Percentiles rank a stretch among this genome's conserved stretches.
Evolutionary conservation across 495 filamentous ascomycete genomes (phyloP).

Genomic region (Aspergillus affinis): DNA sequence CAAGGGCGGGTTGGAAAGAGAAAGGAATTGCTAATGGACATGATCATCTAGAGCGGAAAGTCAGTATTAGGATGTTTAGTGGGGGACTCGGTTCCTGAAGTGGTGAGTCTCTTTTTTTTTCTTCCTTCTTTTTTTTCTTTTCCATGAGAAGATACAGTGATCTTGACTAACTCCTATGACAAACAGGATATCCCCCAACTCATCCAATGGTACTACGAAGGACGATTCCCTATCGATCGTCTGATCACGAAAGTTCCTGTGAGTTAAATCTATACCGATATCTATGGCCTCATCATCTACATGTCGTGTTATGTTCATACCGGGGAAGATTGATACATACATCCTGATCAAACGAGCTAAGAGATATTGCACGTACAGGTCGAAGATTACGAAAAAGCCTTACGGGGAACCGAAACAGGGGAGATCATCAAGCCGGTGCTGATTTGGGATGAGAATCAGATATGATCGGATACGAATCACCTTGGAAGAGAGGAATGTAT

Average conservation of each 20-base stretch:
- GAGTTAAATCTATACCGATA: background rate
- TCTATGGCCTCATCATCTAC: too few species aligned
- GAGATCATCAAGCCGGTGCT: background rate
- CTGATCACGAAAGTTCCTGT: conserved; percentile 13
- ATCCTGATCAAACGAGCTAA: background rate
- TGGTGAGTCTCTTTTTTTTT: background rate
- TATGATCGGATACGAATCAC: too few species aligned
- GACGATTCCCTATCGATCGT: conserved; percentile 35
- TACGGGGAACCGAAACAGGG: background rate
- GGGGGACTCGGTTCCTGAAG: background rate
- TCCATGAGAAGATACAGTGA: too few species aligned
- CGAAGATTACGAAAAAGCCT: background rate
- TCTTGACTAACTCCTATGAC: background rate
- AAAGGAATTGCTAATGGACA: background rate
- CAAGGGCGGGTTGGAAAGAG: too few species aligned
- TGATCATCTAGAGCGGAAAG: background rate
- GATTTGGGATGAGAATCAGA: background rate
- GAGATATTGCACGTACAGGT: background rate
- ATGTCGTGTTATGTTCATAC: too few species aligned
- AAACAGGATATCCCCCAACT: conserved; percentile 32
- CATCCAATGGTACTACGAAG: conserved; percentile 37
- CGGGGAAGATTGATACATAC: too few species aligned
- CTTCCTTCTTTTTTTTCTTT: background rate
- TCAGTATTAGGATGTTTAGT: background rate
- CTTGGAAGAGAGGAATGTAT: background rate